Base-by-base conservation (phyloP, 306 rosid species). In the Casuarina cunninghamiana region DNA sequence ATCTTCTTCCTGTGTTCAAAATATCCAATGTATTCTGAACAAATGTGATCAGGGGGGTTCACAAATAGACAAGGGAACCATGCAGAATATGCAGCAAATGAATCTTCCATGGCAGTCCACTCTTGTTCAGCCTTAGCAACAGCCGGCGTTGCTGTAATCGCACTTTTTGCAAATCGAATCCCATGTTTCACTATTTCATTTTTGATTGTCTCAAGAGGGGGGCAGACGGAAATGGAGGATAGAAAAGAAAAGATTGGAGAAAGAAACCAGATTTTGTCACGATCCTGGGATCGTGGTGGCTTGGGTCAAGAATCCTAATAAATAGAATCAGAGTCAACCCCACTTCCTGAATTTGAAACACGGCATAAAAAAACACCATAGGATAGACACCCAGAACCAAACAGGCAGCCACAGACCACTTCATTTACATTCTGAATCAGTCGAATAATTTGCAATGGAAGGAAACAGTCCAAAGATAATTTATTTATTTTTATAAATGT, bases 141-240 rank as follows among this genome's bases (percentile, higher is more conserved):
- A 75, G 91, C 75, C 17, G 91, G 88, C 72, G 93, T 97, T 3
- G 97, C 91, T 55, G 94, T 93, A 54, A 88, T 79, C 76, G 93
- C 86, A 5, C 99, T 95, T 75, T 88, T 73, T 10, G 94, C 99
- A 19, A 93, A 38, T 75, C 97, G 83, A 80, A 95, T 49, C 81
- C 94, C 91, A 2, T 85, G 91, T 83, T 87, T 95, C 78, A 90
- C 43, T 35, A 85, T 89, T 84, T 85, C 84, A 61, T 85, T 72
- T 71, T 80, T 85, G 12, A 95, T 95, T 81, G 83, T 88, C 93
- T 91, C 97, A n/a, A 95, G 84, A 5, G 99, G 99, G 99, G 99
- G 74, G 94, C 89, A 6, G 96, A 90, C 43, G 82, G 55, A 78
- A 84, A 95, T 1, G 97, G 99, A 19, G 99, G 96, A 77, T 95